Percentiles rank a stretch among this genome's conserved stretches.
These are phyloP conservation scores for Rhizopogon rudus DNA, from an alignment of 768 basidiomycete species.

Conservation along the genomic window DNA sequence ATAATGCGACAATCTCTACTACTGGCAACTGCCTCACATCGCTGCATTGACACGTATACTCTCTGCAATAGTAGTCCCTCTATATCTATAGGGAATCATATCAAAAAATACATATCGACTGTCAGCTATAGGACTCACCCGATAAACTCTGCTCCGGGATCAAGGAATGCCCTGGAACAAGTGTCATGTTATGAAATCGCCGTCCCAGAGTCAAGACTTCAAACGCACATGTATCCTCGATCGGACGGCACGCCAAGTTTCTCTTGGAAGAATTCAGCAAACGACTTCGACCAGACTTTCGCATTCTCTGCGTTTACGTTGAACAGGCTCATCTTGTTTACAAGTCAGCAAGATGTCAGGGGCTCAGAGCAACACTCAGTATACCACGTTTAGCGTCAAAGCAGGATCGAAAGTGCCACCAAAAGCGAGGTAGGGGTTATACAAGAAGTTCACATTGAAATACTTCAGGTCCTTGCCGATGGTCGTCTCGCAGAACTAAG, in stretches of 20 bases:
- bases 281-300: slow-evolving; percentile 45
- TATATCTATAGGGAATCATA: too few relatives aligned
- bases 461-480: slow-evolving; percentile 46
- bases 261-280: slow-evolving; percentile 19
- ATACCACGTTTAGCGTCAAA: slow-evolving; percentile 55
- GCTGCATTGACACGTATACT: too few relatives aligned
- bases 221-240: slow-evolving; percentile 58
- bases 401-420: slow-evolving; percentile 63
- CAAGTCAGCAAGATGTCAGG: neutral
- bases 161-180: slow-evolving; percentile 17
- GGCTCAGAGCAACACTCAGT: neutral
- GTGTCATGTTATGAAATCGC: neutral
- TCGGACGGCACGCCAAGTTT: slow-evolving; percentile 45
- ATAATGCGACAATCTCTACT: too few relatives aligned
- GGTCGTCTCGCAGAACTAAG: slow-evolving; percentile 46
- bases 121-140: too few relatives aligned
- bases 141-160: slow-evolving; percentile 19
- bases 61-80: too few relatives aligned
- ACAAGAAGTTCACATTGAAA: slow-evolving; percentile 25
- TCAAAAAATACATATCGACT: too few relatives aligned
- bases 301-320: slow-evolving; percentile 45
- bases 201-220: neutral
- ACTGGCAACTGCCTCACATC: too few relatives aligned
- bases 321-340: slow-evolving; percentile 49
- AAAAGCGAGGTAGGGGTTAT: slow-evolving; percentile 59